Evolutionary conservation across 1,139 yeast genomes (phyloP).

Genomic region (Hyphopichia fennica): DNA sequence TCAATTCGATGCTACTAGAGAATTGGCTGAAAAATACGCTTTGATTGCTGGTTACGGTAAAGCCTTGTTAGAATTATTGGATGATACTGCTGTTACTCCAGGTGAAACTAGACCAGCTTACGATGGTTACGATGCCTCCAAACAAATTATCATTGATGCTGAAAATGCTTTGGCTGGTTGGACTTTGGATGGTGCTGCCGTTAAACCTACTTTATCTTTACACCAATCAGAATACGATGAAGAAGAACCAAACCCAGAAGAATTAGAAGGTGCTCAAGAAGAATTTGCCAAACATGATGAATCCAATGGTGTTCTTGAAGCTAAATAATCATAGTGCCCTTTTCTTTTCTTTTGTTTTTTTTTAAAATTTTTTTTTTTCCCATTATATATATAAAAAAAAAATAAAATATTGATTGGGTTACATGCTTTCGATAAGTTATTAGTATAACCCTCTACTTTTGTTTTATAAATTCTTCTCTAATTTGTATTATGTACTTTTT

Average conservation of each 20-base stretch:
- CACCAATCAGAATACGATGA: slow-evolving; percentile 75
- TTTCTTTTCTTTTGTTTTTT: no score
- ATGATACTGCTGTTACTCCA: slow-evolving; percentile 96
- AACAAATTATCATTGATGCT: slow-evolving; percentile 96
- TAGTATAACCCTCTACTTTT: not conserved
- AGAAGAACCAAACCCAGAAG: slow-evolving; percentile 56
- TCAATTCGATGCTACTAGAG: slow-evolving; percentile 95
- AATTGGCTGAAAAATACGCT: slow-evolving; percentile 94
- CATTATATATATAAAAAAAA: no score
- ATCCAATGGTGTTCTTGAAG: slow-evolving; percentile 8
- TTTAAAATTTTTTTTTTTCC: no score
- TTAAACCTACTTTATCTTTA: slow-evolving; percentile 89
- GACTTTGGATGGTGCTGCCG: slow-evolving; percentile 95
- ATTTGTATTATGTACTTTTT: slow-evolving; percentile 3
- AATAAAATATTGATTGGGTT: no score
- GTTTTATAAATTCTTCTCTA: not conserved
- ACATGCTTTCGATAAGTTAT: not conserved
- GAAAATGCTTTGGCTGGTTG: slow-evolving; percentile 94
- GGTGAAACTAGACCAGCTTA: slow-evolving; percentile 99
- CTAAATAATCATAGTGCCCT: not conserved
- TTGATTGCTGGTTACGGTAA: slow-evolving; percentile 98
- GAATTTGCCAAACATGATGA: slow-evolving; percentile 45
- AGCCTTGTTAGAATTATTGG: slow-evolving; percentile 92
- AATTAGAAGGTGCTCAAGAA: slow-evolving; percentile 48
- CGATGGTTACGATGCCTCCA: slow-evolving; percentile 97